Percentiles rank a stretch among this genome's conserved stretches.
phyloP scores from a whole-genome alignment of 306 rosid genomes.

The Lablab purpureus region DNA sequence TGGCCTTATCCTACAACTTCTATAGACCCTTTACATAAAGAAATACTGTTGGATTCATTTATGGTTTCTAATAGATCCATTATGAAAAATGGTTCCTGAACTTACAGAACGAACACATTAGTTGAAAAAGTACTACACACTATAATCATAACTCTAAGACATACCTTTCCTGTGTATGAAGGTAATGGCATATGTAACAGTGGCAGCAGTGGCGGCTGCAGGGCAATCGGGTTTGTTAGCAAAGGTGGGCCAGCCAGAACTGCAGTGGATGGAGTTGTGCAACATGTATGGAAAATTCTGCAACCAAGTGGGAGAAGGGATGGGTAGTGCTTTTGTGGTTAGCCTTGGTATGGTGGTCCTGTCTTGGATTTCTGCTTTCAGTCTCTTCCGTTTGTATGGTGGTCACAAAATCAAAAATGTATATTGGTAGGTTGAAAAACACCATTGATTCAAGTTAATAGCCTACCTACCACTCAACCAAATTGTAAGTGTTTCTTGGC shows the following conservation, averaged over 20 bases:
- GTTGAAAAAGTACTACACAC: not conserved
- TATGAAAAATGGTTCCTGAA: not conserved
- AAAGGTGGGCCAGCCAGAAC: constrained; percentile 81
- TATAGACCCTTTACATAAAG: constrained; percentile 10
- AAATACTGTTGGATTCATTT: not conserved
- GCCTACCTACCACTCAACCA: constrained; percentile 10
- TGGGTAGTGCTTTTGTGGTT: constrained; percentile 67
- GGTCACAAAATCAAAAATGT: constrained; percentile 57
- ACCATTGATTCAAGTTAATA: not conserved
- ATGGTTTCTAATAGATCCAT: not conserved
- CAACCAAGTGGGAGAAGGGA: constrained; percentile 85
- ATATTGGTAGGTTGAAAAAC: constrained; percentile 50
- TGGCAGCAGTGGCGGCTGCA: constrained; percentile 72
- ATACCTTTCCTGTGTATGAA: constrained; percentile 40
- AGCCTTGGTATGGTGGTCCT: constrained; percentile 69
- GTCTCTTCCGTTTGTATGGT: constrained; percentile 86
- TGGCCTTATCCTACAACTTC: constrained; percentile 25
- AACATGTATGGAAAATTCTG: constrained; percentile 85
- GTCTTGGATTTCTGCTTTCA: constrained; percentile 84
- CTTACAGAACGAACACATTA: not conserved
- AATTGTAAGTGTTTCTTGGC: not conserved
- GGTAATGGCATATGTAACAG: constrained; percentile 80
- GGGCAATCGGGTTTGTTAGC: constrained; percentile 71
- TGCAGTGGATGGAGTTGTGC: constrained; percentile 85
- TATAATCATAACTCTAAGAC: not conserved